A percentile compares a stretch with the other conserved stretches of the same genome.
phyloP scores from a whole-genome alignment of 2,329 filamentous ascomycete genomes.

The Stachybotrys chlorohalonatus region DNA sequence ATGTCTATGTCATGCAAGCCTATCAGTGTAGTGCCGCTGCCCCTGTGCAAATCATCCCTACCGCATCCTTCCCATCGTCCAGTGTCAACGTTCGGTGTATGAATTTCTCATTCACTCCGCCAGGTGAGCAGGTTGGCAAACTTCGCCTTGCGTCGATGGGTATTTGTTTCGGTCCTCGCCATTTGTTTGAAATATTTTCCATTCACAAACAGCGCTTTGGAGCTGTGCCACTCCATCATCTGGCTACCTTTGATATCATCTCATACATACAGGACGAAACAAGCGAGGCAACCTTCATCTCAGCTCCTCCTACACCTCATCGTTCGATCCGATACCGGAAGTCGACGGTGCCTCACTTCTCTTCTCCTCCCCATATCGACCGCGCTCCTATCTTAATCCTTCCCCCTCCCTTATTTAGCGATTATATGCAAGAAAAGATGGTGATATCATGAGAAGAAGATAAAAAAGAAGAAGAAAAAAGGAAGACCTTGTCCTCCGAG shows the following conservation, averaged over 20 bases:
- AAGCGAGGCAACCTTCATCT: not conserved
- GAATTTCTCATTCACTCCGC: too few species aligned
- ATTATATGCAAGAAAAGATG: slow-evolving; percentile 22
- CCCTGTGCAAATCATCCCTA: too few species aligned
- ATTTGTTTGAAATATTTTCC: not conserved
- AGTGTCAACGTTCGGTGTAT: too few species aligned
- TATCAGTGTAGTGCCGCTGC: too few species aligned
- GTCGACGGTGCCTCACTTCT: not conserved
- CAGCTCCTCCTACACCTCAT: not conserved
- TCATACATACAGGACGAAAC: not conserved
- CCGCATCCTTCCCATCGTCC: too few species aligned
- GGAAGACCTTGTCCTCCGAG: slow-evolving; percentile 15
- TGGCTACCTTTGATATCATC: not conserved
- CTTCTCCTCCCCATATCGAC: not conserved
- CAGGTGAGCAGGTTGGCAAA: too few species aligned
- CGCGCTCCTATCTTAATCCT: not conserved
- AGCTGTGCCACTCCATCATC: not conserved
- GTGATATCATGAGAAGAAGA: slow-evolving; percentile 13
- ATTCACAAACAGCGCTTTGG: not conserved
- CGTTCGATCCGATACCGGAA: too few species aligned
- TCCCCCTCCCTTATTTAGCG: slow-evolving; percentile 10
- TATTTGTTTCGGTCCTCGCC: not conserved
- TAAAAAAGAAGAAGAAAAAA: slow-evolving; percentile 7
- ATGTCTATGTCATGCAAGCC: too few species aligned
- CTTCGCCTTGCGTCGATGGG: too few species aligned